Percentiles rank a stretch among this genome's conserved stretches.
These are phyloP conservation scores for Tolypocladium paradoxum DNA, from an alignment of 2,329 filamentous ascomycete species.

Conservation along the genomic window DNA sequence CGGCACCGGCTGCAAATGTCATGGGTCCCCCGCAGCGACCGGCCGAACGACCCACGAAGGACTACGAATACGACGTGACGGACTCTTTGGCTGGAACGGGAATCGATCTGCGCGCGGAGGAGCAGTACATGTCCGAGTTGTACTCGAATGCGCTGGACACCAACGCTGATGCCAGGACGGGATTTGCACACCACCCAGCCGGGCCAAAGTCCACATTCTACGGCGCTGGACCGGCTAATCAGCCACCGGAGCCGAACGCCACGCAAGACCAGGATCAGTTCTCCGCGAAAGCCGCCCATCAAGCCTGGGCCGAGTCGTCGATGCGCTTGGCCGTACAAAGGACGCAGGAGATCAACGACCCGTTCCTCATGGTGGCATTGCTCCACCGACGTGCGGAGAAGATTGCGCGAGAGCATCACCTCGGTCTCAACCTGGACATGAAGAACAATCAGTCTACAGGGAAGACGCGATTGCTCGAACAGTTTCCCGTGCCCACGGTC, in stretches of 20 bases:
- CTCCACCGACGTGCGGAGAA: constrained; percentile 47
- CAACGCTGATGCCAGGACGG: constrained; percentile 35
- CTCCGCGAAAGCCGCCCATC: constrained; percentile 53
- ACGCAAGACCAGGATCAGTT: constrained; percentile 50
- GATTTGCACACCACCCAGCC: constrained; percentile 40
- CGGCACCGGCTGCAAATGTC: constrained; percentile 15
- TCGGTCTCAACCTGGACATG: constrained; percentile 44
- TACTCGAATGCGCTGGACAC: constrained; percentile 42
- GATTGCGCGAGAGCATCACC: constrained; percentile 45
- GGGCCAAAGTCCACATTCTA: constrained; percentile 49
- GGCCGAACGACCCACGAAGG: constrained; percentile 51
- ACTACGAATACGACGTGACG: constrained; percentile 60
- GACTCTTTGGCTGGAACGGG: constrained; percentile 78
- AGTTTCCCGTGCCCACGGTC: constrained; percentile 40
- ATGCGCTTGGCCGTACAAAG: constrained; percentile 47
- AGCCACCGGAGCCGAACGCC: constrained; percentile 37
- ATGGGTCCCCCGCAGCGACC: constrained; percentile 53
- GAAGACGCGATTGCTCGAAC: constrained; percentile 36
- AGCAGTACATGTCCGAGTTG: constrained; percentile 64
- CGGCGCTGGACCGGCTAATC: constrained; percentile 55
- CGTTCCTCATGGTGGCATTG: constrained; percentile 59
- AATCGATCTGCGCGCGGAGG: constrained; percentile 78
- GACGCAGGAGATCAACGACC: constrained; percentile 60
- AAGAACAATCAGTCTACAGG: constrained; percentile 36
- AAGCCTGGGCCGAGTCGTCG: constrained; percentile 55